A percentile compares a stretch with the other conserved stretches of the same genome.
Conservation (phyloP, 768 basidiomycete genomes). For the Mycena latifolia region DNA sequence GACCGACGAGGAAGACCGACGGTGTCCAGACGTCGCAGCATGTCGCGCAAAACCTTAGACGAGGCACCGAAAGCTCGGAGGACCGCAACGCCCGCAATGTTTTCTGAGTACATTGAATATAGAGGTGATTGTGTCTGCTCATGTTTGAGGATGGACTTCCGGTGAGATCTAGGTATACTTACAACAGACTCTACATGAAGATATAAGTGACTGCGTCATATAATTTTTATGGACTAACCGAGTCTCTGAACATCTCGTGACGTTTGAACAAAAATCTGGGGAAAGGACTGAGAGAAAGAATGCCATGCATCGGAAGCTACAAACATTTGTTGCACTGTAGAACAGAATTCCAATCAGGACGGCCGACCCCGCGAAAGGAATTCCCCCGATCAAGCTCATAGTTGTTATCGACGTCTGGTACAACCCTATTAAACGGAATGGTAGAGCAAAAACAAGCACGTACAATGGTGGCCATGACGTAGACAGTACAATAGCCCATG, state of each 20-base stretch:
- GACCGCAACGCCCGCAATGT: conserved; percentile 77
- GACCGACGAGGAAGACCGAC: background rate
- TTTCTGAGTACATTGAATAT: conserved; percentile 62
- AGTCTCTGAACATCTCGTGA: conserved; percentile 87
- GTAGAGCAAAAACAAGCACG: background rate
- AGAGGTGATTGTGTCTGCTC: conserved; percentile 54
- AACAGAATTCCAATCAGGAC: conserved; percentile 70
- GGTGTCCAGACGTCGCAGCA: conserved; percentile 86
- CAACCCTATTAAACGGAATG: background rate
- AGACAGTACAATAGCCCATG: conserved; percentile 83
- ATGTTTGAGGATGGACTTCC: background rate
- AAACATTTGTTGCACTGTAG: conserved; percentile 63
- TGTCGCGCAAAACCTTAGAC: conserved; percentile 86
- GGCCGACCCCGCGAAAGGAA: conserved; percentile 75
- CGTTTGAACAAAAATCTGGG: conserved; percentile 78
- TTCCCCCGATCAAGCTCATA: conserved; percentile 82
- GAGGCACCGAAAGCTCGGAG: conserved; percentile 90
- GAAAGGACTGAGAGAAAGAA: background rate
- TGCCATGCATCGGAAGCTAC: conserved; percentile 38
- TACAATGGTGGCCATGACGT: conserved; percentile 67
- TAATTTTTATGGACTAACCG: conserved; percentile 57
- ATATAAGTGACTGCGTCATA: conserved; percentile 53
- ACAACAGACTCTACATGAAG: conserved; percentile 53
- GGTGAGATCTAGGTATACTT: conserved; percentile 35
- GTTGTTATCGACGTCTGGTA: conserved; percentile 72